A percentile compares a stretch with the other conserved stretches of the same genome.
These are phyloP conservation scores for Colletotrichum spaethianum DNA, from an alignment of 2,329 filamentous ascomycete genomes.

Conservation along the genomic window DNA sequence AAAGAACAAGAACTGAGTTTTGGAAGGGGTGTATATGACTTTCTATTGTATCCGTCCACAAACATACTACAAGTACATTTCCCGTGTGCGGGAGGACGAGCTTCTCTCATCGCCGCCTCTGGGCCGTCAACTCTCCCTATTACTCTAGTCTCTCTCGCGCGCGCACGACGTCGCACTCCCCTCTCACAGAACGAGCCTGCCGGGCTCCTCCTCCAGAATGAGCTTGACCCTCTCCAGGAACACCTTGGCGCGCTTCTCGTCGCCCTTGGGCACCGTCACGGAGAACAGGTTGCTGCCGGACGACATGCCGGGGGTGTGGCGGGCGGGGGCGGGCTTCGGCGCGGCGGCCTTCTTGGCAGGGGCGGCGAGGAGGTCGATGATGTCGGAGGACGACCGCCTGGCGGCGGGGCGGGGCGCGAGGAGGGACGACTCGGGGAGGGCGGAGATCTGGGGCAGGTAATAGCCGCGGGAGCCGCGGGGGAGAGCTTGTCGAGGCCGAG, in stretches of 20 bases:
- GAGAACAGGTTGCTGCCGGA: slow-evolving; percentile 83
- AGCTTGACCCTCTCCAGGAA: slow-evolving; percentile 91
- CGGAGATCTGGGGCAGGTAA: slow-evolving; percentile 80
- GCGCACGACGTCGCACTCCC: slow-evolving; percentile 31
- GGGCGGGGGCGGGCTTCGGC: slow-evolving; percentile 45
- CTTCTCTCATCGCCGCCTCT: slow-evolving; percentile 31
- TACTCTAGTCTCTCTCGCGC: slow-evolving; percentile 8
- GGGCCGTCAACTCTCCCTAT: neutral
- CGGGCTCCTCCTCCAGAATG: slow-evolving; percentile 85
- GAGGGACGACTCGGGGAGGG: slow-evolving; percentile 64
- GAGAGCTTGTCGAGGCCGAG: slow-evolving; percentile 75
- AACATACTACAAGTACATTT: slow-evolving; percentile 39
- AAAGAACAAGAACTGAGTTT: neutral
- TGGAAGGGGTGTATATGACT: slow-evolving; percentile 26
- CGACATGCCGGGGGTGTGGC: slow-evolving; percentile 59
- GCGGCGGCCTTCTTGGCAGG: slow-evolving; percentile 46
- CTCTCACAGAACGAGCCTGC: slow-evolving; percentile 75
- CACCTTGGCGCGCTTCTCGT: slow-evolving; percentile 84
- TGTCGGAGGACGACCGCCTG: slow-evolving; percentile 68
- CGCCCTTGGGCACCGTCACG: slow-evolving; percentile 81
- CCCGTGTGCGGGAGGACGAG: slow-evolving; percentile 2
- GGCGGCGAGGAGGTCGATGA: slow-evolving; percentile 84
- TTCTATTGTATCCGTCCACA: slow-evolving; percentile 35
- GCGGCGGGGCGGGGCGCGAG: slow-evolving; percentile 49
- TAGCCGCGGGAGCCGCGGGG: slow-evolving; percentile 66